Evolutionary conservation across 225 moss, liverwort and hornwort species (phyloP).

Genomic region (Straminergon stramineum): DNA sequence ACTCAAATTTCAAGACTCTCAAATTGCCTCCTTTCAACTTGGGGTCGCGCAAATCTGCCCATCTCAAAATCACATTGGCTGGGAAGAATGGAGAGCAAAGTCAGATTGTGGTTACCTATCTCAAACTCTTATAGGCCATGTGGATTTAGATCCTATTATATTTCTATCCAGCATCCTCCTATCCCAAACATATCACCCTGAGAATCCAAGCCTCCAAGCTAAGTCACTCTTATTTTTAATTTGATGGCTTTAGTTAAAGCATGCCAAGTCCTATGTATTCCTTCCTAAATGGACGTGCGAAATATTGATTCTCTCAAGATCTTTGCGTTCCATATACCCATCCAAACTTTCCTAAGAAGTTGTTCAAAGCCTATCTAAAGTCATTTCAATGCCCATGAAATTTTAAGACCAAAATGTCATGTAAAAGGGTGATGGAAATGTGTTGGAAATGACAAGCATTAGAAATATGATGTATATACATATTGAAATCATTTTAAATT

Average conservation of each 20-base stretch:
- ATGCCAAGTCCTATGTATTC: neutral
- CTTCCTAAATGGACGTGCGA: neutral
- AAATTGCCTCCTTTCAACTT: neutral
- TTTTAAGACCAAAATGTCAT: neutral
- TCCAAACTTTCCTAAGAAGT: neutral
- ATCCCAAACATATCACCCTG: neutral
- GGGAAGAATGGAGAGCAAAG: neutral
- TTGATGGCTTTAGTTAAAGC: neutral
- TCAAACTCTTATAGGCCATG: neutral
- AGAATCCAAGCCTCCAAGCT: neutral
- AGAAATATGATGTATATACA: neutral
- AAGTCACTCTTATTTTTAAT: neutral
- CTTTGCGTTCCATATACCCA: neutral
- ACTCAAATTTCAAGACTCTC: neutral
- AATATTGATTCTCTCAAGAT: neutral
- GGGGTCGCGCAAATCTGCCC: neutral
- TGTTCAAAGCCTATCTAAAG: neutral
- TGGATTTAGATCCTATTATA: neutral
- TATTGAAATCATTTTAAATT: neutral
- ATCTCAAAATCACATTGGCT: neutral
- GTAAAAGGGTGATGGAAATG: neutral
- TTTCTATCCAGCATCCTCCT: neutral
- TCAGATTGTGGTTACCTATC: neutral
- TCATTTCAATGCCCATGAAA: neutral
- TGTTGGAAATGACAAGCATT: neutral